These are phyloP conservation scores for Elsinoe ampelina DNA, from an alignment of 2,329 filamentous ascomycete genomes.

Conservation along the genomic window DNA sequence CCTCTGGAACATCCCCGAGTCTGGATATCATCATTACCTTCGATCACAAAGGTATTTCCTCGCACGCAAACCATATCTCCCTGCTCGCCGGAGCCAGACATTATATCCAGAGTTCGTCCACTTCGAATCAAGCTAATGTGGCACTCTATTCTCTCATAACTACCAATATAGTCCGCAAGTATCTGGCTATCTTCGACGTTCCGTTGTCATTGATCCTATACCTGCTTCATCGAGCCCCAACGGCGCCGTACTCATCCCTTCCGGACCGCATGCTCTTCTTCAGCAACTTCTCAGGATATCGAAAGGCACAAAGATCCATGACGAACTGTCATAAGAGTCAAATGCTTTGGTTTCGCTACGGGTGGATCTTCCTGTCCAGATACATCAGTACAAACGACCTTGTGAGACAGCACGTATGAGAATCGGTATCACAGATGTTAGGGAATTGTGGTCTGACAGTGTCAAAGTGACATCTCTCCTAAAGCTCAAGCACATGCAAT, in stretches of 20 bases:
- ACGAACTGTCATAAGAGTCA: constrained; percentile 76
- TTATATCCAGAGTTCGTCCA: constrained; percentile 54
- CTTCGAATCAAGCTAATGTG: constrained; percentile 58
- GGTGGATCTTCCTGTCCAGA: constrained; percentile 75
- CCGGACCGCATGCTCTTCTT: constrained; percentile 11
- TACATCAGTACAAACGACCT: constrained; percentile 92
- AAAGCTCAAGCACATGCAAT: too few species aligned
- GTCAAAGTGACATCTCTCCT: too few species aligned
- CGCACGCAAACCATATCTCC: constrained; percentile 82
- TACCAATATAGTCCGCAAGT: constrained; percentile 65
- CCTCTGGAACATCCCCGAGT: too few species aligned
- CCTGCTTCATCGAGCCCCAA: neutral
- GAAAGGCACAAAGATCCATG: constrained; percentile 73
- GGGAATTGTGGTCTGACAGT: too few species aligned
- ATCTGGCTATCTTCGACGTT: constrained; percentile 62
- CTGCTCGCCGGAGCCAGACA: constrained; percentile 67
- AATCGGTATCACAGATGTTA: neutral
- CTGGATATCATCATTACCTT: constrained; percentile 76
- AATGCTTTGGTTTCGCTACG: constrained; percentile 94
- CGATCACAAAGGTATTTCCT: constrained; percentile 64
- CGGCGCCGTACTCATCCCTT: neutral
- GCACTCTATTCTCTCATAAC: constrained; percentile 70
- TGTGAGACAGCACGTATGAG: neutral
- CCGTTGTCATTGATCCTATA: constrained; percentile 48
- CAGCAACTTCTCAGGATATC: constrained; percentile 51